Evolutionary conservation across 176 grass and related monocot genomes (phyloP), one percentile per base, ranked within the genome.

Genomic region (Thalia dealbata): DNA sequence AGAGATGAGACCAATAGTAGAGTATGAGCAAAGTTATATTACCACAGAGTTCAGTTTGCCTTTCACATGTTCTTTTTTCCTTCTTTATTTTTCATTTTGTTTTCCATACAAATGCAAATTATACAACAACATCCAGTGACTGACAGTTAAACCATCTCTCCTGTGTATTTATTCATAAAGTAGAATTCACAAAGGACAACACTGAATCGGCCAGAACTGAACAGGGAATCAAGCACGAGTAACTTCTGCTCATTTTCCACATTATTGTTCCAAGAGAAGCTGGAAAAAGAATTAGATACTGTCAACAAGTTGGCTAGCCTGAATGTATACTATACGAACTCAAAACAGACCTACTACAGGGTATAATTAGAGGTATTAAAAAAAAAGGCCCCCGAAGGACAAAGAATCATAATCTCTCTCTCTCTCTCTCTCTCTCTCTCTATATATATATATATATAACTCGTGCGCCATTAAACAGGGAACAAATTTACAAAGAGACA

Each of bases 371-470:
- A 32, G 27, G 35, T 67, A 22, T 23, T n/a, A 58, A 44, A 76
- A 59, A 38, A 27, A 58, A 16, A 43, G 78, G 6, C 71, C 26
- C 69, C 21, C 58, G 77, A 75, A 70, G 38, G 14, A 45, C 70
- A 86, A 81, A 74, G 42, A 64, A 65, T 69, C 25, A 84, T 18
- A 84, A 81, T 86, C 73, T 86, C n/a, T n/a, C n/a, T n/a, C n/a
- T n/a, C n/a, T n/a, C n/a, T n/a, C n/a, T n/a, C n/a, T n/a, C n/a
- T n/a, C n/a, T n/a, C n/a, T n/a, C n/a, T n/a, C n/a, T n/a, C n/a
- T n/a, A n/a, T n/a, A n/a, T n/a, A n/a, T n/a, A n/a, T n/a, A n/a
- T n/a, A n/a, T n/a, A n/a, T n/a, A 81, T 81, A 86, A 10, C 52
- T 77, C 51, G 38, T 72, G 42, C 71, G 54, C 0, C 4, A 41